Conservation (phyloP, 2,329 filamentous ascomycete species). For the Xylaria sp. region DNA sequence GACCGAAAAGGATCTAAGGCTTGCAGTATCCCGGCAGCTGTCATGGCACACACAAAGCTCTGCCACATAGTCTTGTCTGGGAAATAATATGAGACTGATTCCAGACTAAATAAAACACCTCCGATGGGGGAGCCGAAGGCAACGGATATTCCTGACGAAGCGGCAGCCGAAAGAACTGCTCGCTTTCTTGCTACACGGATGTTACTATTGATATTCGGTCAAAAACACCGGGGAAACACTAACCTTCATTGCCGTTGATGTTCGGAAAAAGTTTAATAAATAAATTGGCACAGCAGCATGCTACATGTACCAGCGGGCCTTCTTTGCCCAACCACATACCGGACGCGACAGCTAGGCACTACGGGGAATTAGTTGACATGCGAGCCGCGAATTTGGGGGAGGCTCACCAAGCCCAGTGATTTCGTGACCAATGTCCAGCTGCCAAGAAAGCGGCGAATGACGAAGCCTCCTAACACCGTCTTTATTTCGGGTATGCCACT, state of each 20-base stretch:
- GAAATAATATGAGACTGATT: slow-evolving; percentile 98
- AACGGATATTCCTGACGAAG: slow-evolving; percentile 91
- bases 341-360: slow-evolving; percentile 91
- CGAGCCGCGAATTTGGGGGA: slow-evolving; percentile 13
- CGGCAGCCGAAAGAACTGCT: slow-evolving; percentile 90
- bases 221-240: slow-evolving; percentile 29
- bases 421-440: slow-evolving; percentile 91
- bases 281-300: slow-evolving; percentile 93
- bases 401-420: slow-evolving; percentile 81
- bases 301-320: slow-evolving; percentile 93
- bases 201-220: slow-evolving; percentile 3
- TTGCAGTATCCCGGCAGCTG: slow-evolving; percentile 93
- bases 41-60: slow-evolving; percentile 98
- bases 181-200: slow-evolving; percentile 79
- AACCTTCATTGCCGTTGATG: slow-evolving; percentile 88
- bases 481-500: slow-evolving; percentile 99
- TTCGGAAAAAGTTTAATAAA: slow-evolving; percentile 89
- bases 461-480: slow-evolving; percentile 91
- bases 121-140: slow-evolving; percentile 93
- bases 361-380: slow-evolving; percentile 42
- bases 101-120: slow-evolving; percentile 90
- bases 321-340: slow-evolving; percentile 98
- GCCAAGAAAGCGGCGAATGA: slow-evolving; percentile 88
- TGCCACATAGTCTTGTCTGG: slow-evolving; percentile 99
- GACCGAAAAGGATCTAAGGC: slow-evolving; percentile 94